Evolutionary conservation across 2,329 filamentous ascomycete species (phyloP), one percentile per base, ranked within the genome.

Genomic region (Pezicula carpinea): DNA sequence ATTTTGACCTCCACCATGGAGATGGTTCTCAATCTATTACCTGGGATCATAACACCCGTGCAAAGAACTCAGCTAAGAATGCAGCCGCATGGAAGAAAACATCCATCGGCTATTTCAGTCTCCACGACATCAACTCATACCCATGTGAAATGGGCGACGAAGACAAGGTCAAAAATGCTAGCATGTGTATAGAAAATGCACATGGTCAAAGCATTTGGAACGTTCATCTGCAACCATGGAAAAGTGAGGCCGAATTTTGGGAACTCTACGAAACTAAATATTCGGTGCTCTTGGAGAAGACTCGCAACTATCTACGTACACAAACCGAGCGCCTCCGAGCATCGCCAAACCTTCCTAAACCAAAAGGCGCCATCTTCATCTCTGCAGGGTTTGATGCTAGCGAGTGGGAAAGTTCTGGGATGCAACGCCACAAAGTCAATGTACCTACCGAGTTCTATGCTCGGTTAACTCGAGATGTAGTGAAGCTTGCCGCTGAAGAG

Each of bases 71-170:
- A 34, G 66, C 80, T 6, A 90, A 87, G 65, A 92, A 88, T 60
- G 81, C 84, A 1, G 76, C 85, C 1, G 72, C 76, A 23, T 86
- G 85, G 76, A 92, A 92, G 69, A 93, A 88, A 70, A 83, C 85
- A 0, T 84, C 86, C 0, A 93, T 97, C 58, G 93, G 91, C 8
- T 99, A 99, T 64, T 97, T 96, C 66, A 96, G 91, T 64, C 66
- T 99, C 36, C 93, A 99, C 65, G 93, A 99, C 62, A 96, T 99
- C 70, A 97, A 99, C 67, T 97, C 92, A 0, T 99, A 95, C 61
- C 93, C 95, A 0, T 99, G 93, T 64, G 93, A 99, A 65, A 80
- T 79, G 63, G 93, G 92, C n/a, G 92, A 97, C 52, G 81, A 87
- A 48, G 89, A 93, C 18, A 97, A 97, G 67, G 85, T 97, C 43